Base-by-base conservation (phyloP, 805 yeast species). In the Diddensiella santjacobensis region DNA sequence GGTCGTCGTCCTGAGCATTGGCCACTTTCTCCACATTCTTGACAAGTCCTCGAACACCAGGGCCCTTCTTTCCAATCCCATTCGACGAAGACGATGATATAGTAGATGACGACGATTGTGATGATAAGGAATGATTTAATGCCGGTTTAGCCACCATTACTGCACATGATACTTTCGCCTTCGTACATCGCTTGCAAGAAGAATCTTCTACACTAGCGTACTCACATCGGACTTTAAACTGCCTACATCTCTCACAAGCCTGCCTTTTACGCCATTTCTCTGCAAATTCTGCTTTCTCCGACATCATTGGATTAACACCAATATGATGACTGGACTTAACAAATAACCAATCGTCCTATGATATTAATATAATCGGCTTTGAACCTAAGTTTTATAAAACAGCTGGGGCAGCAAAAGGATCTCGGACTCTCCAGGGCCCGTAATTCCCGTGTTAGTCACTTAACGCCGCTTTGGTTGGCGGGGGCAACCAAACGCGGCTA, bases 161-260 rank as follows among this genome's bases (percentile, higher is more conserved):
- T 15, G 38, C 15, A 35, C 38, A 35, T 13, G 38, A 35, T 10
- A 35, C 38, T n/a, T 35, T 35, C 3, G 54, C 48, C 44, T 55
- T 53, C n/a, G 47, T 13, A 40, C 60, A 56, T 24, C 60, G 47
- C 10, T 29, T 53, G 42, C 60, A 56, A 10, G 33, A 17, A 3
- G 24, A 13, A 20, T 40, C 45, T 3, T 40, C 44, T n/a, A 49
- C 50, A 15, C 42, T 40, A n/a, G 45, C 58, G 31, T 54, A 55
- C 31, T 53, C 50, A 23, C 60, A 56, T 19, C 59, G 44, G 8
- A 53, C 54, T 40, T 56, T 56, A 37, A 45, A 41, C 18, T 47
- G 22, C n/a, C 58, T 47, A 44, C 60, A 56, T 15, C 58, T 42
- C 17, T 44, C 44, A 36, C 60, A 56, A 10, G 60, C 58, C 36